Evolutionary conservation across 2,329 filamentous ascomycete species (phyloP).

Genomic region (Exophiala lecanii-corni): DNA sequence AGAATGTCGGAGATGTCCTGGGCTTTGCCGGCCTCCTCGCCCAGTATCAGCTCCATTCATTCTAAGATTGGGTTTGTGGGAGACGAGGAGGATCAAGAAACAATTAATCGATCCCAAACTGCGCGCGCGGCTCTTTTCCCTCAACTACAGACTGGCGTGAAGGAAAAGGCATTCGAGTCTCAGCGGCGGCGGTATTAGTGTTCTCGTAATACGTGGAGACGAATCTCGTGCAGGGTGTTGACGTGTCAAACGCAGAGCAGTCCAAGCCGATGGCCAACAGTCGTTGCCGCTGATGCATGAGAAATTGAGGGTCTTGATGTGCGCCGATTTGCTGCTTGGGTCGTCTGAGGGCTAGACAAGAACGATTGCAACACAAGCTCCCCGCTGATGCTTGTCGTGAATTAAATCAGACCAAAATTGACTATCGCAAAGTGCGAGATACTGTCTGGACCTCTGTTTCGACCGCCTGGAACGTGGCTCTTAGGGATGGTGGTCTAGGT

Average conservation of each 20-base stretch:
- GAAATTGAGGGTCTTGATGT: conserved; percentile 7
- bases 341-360: conserved; percentile 3
- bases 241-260: conserved; percentile 26
- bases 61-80: too few relatives aligned
- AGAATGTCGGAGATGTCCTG: conserved; percentile 52
- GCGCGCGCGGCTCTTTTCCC: conserved; percentile 18
- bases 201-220: conserved; percentile 20
- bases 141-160: too few relatives aligned
- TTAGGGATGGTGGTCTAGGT: too few relatives aligned
- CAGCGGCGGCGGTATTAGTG: conserved; percentile 11
- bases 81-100: conserved; percentile 4
- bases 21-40: conserved; percentile 43
- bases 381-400: conserved; percentile 14
- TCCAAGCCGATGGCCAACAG: conserved; percentile 10
- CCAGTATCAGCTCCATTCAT: conserved; percentile 37
- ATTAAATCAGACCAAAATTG: conserved; percentile 16
- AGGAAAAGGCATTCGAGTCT: too few relatives aligned
- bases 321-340: conserved; percentile 20
- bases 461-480: too few relatives aligned
- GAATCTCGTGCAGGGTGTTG: conserved; percentile 23
- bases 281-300: conserved; percentile 18
- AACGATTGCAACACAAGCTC: conserved; percentile 18
- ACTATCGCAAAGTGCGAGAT: too few relatives aligned
- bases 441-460: too few relatives aligned
- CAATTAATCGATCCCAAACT: conserved; percentile 2